Conservation (phyloP, 352 stramenopile genomes). For the Elongisporangium anandrum region DNA sequence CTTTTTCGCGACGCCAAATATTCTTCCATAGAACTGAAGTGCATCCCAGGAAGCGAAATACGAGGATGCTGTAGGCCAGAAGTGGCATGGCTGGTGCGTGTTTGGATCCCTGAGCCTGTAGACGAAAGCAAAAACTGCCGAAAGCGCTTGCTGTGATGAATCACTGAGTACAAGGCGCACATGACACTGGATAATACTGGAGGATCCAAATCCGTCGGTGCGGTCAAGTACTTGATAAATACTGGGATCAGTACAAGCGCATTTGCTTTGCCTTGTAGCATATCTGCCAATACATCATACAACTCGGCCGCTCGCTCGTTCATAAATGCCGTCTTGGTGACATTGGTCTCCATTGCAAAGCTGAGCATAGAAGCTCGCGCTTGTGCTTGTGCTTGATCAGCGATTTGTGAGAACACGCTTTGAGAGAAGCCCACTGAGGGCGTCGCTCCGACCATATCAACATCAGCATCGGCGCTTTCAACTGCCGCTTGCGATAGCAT, state of each 20-base stretch:
- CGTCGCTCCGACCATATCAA: slow-evolving; percentile 11
- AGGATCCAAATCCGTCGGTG: slow-evolving; percentile 31
- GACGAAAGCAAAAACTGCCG: slow-evolving; percentile 37
- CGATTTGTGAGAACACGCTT: slow-evolving; percentile 56
- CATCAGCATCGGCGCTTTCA: slow-evolving; percentile 2
- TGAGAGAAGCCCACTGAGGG: slow-evolving; percentile 31
- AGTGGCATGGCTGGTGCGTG: not conserved
- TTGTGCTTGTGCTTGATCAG: slow-evolving; percentile 27
- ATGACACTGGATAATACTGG: slow-evolving; percentile 40
- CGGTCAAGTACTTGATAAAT: slow-evolving; percentile 45
- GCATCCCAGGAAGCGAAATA: slow-evolving; percentile 30
- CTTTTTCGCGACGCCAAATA: slow-evolving; percentile 27
- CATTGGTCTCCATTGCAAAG: slow-evolving; percentile 27
- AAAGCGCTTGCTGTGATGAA: slow-evolving; percentile 44
- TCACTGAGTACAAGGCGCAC: slow-evolving; percentile 44
- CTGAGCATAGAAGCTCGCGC: slow-evolving; percentile 31
- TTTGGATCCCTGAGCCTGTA: slow-evolving; percentile 5
- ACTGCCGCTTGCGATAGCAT: slow-evolving; percentile 3
- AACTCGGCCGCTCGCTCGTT: slow-evolving; percentile 36
- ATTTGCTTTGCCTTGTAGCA: slow-evolving; percentile 39
- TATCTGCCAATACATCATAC: slow-evolving; percentile 47
- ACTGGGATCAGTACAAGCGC: slow-evolving; percentile 36
- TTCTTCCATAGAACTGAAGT: slow-evolving; percentile 41
- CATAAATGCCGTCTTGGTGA: slow-evolving; percentile 22
- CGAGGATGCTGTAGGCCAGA: slow-evolving; percentile 28